Percentiles rank a stretch among this genome's conserved stretches.
Conservation (phyloP, 257 asterid species). For the Solanum commersonii region DNA sequence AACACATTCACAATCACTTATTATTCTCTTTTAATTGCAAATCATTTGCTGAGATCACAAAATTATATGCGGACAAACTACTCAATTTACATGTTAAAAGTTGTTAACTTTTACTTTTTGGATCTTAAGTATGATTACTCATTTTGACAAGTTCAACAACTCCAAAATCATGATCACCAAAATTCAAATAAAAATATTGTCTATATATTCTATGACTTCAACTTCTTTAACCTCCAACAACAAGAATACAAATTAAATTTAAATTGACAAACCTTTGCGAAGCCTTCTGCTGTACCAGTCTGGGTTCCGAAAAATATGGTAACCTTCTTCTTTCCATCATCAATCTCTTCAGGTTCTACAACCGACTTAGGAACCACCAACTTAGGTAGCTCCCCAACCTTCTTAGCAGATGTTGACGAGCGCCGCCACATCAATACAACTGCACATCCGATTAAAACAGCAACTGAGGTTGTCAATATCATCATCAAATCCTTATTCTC, state of each 20-base stretch:
- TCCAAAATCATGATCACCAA: neutral
- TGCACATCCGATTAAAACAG: slow-evolving; percentile 63
- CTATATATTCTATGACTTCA: neutral
- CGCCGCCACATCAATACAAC: slow-evolving; percentile 60
- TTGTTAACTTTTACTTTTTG: neutral
- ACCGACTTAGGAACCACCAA: slow-evolving; percentile 31
- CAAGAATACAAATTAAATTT: neutral
- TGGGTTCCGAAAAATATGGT: slow-evolving; percentile 91
- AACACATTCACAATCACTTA: slow-evolving; percentile 6
- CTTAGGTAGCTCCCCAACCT: slow-evolving; percentile 36
- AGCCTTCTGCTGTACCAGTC: slow-evolving; percentile 99
- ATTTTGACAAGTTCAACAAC: neutral
- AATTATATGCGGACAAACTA: neutral
- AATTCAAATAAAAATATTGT: neutral
- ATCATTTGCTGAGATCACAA: neutral
- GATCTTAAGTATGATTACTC: neutral
- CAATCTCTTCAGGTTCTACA: slow-evolving; percentile 56
- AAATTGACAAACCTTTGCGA: slow-evolving; percentile 58
- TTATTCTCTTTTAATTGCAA: neutral
- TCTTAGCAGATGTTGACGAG: slow-evolving; percentile 48
- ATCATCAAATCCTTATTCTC: slow-evolving; percentile 69
- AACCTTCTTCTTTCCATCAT: slow-evolving; percentile 73
- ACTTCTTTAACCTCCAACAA: neutral
- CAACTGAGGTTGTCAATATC: slow-evolving; percentile 68
- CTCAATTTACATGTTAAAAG: neutral